phyloP scores from a whole-genome alignment of 2,329 filamentous ascomycete species.

The Kalmusia sp. region DNA sequence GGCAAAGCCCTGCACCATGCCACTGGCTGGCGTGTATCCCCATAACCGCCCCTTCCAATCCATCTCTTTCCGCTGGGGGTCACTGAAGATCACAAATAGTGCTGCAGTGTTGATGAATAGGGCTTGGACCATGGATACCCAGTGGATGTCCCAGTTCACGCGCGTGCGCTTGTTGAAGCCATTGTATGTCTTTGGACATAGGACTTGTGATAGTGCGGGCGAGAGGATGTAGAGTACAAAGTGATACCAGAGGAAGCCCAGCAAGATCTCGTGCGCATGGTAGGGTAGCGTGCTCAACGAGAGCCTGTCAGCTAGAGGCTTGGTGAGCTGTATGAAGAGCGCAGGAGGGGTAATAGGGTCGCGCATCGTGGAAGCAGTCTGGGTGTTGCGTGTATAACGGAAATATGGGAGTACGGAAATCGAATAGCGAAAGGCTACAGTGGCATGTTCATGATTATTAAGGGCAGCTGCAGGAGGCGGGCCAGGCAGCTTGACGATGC shows the following conservation, averaged over 20 bases:
- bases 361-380: conserved; percentile 64
- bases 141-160: conserved; percentile 87
- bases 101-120: conserved; percentile 74
- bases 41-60: conserved; percentile 74
- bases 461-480: conserved; percentile 1
- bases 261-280: conserved; percentile 78
- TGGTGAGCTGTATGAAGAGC: conserved; percentile 61
- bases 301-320: conserved; percentile 69
- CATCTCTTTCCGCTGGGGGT: conserved; percentile 72
- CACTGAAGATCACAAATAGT: conserved; percentile 71
- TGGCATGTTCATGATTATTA: conserved; percentile 9
- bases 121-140: conserved; percentile 80
- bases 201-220: conserved; percentile 66
- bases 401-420: background rate
- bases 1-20: conserved; percentile 78
- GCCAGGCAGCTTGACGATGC: background rate
- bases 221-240: conserved; percentile 72
- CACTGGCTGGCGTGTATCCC: conserved; percentile 77
- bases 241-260: conserved; percentile 72
- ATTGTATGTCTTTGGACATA: conserved; percentile 70
- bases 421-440: conserved; percentile 5
- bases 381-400: background rate
- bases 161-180: conserved; percentile 67
- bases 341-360: conserved; percentile 73
- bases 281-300: conserved; percentile 72